Base-by-base conservation (phyloP, 805 yeast genomes). In the Myxozyma vanderwaltii region DNA sequence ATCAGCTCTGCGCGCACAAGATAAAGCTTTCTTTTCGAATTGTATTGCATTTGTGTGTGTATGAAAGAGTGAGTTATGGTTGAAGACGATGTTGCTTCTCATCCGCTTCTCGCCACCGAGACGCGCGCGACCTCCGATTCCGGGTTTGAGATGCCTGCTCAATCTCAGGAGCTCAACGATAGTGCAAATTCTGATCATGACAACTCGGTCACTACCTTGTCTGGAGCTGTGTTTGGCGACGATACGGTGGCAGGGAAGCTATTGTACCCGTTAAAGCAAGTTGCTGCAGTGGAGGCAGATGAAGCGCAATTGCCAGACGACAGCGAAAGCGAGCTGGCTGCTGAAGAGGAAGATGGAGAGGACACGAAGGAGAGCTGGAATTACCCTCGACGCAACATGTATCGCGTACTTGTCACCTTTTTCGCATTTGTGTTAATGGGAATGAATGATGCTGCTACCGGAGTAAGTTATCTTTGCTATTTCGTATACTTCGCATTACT, bases 371-470 rank as follows among this genome's bases (percentile, higher is more conserved):
- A 48, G 38, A 47, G 40, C 3, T 60, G 64, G 64, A 53, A 57
- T n/a, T 31, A 36, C 26, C 55, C 61, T 12, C 59, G 57, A 15
- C 47, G 17, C 7, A 57, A 58, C 27, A 51, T 39, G 35, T 51
- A 21, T 38, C 47, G 61, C 4, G 44, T 63, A n/a, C 6, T 45
- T 2, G 29, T 50, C 3, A 38, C 58, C 17, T 63, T 54, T 33
- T 13, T 44, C n/a, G 66, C 54, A 12, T 63, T 66, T 33, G 33
- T 66, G 5, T 31, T 65, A 33, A 45, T 58, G 44, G 68, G 68
- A 13, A 45, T 66, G 64, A 59, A 63, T 26, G 88, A 84, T 67
- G 82, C 83, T 54, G 81, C 84, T 13, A 81, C 85, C 2, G 88
- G 87, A 57, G 84, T 58, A 38, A 8, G 63, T 58, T n/a, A 24